Evolutionary conservation across 495 filamentous ascomycete genomes (phyloP).

Genomic region (Neurospora terricola): DNA sequence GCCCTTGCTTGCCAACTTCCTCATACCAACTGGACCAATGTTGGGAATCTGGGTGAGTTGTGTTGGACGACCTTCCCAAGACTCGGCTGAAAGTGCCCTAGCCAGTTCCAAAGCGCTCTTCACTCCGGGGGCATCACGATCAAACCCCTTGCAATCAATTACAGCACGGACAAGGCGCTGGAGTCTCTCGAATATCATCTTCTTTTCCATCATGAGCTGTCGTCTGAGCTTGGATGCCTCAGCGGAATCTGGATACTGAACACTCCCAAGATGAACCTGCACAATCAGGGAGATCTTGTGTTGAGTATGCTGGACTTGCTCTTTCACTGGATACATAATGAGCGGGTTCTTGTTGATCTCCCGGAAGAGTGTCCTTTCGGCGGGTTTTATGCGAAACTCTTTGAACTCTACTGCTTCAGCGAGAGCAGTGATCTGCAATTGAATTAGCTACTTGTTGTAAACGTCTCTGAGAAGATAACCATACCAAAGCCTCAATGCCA

Average conservation of each 20-base stretch:
- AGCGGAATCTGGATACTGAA: conserved; percentile 59
- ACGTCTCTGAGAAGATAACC: conserved; percentile 11
- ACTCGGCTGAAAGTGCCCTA: conserved; percentile 65
- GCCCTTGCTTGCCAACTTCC: conserved; percentile 64
- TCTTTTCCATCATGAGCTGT: conserved; percentile 60
- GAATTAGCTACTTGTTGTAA: conserved; percentile 22
- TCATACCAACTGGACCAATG: conserved; percentile 67
- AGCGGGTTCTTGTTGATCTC: conserved; percentile 67
- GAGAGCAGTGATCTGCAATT: conserved; percentile 28
- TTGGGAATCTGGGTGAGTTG: conserved; percentile 82
- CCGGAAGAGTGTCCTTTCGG: conserved; percentile 68
- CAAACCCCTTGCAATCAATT: conserved; percentile 67
- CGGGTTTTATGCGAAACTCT: conserved; percentile 56
- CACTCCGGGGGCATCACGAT: conserved; percentile 55
- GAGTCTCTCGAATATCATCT: conserved; percentile 59
- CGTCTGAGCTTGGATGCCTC: conserved; percentile 50
- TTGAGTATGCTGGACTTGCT: conserved; percentile 54
- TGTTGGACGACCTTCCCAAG: conserved; percentile 77
- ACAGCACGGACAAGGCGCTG: conserved; percentile 73
- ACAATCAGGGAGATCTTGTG: conserved; percentile 88
- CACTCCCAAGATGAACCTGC: conserved; percentile 66
- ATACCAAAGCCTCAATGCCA: conserved; percentile 61
- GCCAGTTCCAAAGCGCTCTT: conserved; percentile 69
- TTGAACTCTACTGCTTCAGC: conserved; percentile 70
- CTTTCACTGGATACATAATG: conserved; percentile 72